phyloP scores from a whole-genome alignment of 2,329 filamentous ascomycete species.

The Monilinia fructigena region DNA sequence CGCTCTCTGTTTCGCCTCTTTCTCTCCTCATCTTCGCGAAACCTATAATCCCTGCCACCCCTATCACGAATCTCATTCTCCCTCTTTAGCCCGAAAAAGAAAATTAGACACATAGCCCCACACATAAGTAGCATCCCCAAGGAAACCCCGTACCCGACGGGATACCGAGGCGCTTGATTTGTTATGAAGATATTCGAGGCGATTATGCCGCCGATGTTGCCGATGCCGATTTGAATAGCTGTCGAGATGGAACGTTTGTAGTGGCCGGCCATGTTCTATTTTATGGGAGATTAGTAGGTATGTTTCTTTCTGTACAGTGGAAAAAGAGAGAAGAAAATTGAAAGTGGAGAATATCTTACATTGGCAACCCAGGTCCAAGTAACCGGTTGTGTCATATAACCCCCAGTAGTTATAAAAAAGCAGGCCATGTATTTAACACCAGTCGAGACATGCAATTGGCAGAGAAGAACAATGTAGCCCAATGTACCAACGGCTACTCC shows the following conservation, averaged over 20 bases:
- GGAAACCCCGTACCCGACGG: background rate
- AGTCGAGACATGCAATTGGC: constrained; percentile 48
- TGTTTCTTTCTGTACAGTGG: background rate
- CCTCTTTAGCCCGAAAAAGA: constrained; percentile 16
- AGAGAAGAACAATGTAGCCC: constrained; percentile 39
- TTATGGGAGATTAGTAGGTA: background rate
- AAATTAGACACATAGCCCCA: constrained; percentile 5
- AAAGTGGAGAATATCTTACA: constrained; percentile 21
- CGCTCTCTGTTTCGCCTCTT: background rate
- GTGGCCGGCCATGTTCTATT: constrained; percentile 26
- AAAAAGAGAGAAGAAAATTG: too few species aligned
- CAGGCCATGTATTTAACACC: constrained; percentile 42
- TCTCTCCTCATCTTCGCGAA: constrained; percentile 3
- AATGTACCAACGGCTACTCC: constrained; percentile 25
- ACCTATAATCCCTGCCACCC: background rate
- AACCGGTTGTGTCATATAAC: constrained; percentile 41
- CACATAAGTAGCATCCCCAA: constrained; percentile 11
- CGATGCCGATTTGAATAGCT: constrained; percentile 7
- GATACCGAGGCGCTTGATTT: constrained; percentile 11
- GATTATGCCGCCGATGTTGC: constrained; percentile 25
- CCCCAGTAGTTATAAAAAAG: constrained; percentile 43
- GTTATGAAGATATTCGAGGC: constrained; percentile 17
- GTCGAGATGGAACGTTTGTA: constrained; percentile 27
- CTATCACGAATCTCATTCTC: constrained; percentile 15
- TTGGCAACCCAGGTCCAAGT: constrained; percentile 51